Evolutionary conservation across 352 stramenopile genomes (phyloP), one percentile per base, ranked within the genome.

Genomic region (Phytophthora melonis): DNA sequence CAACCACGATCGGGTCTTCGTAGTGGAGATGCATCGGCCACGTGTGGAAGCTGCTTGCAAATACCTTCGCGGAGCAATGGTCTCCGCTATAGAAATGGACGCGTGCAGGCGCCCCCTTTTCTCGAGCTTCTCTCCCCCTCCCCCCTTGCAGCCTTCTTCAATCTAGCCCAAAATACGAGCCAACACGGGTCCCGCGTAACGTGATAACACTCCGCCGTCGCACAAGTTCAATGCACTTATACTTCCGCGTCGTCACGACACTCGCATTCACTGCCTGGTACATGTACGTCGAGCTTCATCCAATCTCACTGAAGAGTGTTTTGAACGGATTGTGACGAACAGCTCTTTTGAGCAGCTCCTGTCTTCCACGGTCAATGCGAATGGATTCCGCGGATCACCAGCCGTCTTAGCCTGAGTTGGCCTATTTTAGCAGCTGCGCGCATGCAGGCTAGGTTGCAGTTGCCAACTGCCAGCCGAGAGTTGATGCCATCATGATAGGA

Each of bases 91-190:
- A 56, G 16, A 56, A 27, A 10, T n/a, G 16, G 14, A 14, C 11
- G 55, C 7, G 53, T 59, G 53, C 18, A 62, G 55, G 32, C n/a
- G 32, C 34, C 21, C 34, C 16, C 11, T 67, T 67, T 67, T 67
- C 60, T 63, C 63, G 27, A 49, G 21, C 55, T 70, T 65, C 63
- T 70, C 63, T 21, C 32, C 55, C 55, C 55, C 21, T 54, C 23
- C 45, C 32, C 45, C 18, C 58, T 65, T 21, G 32, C 30, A 50
- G 30, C 30, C 39, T 50, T 25, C 54, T 60, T 65, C 58, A 65
- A 56, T 30, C 7, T 54, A 32, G 30, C 32, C 34, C 45, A 66
- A 60, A 59, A 66, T 65, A 60, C 19, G 16, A 7, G 45, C n/a
- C 43, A 47, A 36, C 25, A 47, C n/a, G 18, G 59, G 21, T 9